Conservation (phyloP, 2,329 filamentous ascomycete species). For the Epichloe amarillans region DNA sequence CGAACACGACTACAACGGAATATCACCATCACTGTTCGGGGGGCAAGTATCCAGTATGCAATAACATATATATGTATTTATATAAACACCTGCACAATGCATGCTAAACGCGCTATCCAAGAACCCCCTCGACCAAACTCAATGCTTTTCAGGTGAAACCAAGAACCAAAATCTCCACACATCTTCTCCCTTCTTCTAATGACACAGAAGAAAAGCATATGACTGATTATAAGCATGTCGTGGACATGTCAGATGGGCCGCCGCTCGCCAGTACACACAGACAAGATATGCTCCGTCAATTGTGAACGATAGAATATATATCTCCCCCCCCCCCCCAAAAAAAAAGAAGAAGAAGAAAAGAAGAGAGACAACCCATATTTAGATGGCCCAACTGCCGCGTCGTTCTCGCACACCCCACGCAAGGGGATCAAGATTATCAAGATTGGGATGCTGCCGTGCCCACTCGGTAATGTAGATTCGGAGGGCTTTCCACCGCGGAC, state of each 20-base stretch:
- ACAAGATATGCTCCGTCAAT: background rate
- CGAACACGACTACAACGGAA: background rate
- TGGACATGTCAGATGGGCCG: too few relatives aligned
- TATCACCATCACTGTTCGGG: too few relatives aligned
- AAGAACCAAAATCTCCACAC: too few relatives aligned
- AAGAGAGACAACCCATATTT: background rate
- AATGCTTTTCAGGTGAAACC: background rate
- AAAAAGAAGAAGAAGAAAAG: background rate
- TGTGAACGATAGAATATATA: too few relatives aligned
- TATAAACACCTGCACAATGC: background rate
- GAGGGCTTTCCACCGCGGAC: conserved; percentile 69
- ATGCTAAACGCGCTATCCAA: background rate
- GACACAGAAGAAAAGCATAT: too few relatives aligned
- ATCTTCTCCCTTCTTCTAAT: too few relatives aligned
- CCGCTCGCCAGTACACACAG: too few relatives aligned
- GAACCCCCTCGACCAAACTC: background rate
- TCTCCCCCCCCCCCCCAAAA: background rate
- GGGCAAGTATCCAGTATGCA: too few relatives aligned
- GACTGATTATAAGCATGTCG: too few relatives aligned
- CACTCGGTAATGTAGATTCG: conserved; percentile 77
- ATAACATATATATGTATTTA: background rate
- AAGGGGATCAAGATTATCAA: conserved; percentile 45
- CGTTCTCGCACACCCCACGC: conserved; percentile 57
- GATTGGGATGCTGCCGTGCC: conserved; percentile 72
- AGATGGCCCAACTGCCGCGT: conserved; percentile 62